Evolutionary conservation across 2,329 filamentous ascomycete genomes (phyloP), one percentile per base, ranked within the genome.

Genomic region (Paracoccidioides brasiliensis): DNA sequence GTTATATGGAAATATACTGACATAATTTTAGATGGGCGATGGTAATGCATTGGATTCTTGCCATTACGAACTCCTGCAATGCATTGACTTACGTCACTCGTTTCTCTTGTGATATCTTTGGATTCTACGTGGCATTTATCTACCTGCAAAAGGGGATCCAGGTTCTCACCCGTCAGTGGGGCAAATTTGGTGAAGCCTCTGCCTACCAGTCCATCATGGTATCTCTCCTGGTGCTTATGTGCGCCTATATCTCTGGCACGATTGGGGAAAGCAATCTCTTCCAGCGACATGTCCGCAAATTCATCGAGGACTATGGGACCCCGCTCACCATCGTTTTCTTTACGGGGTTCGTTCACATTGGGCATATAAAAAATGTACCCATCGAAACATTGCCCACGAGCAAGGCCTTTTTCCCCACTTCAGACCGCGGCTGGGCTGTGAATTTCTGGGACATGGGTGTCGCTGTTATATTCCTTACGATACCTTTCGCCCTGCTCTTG

Each of bases 91-190:
- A 90, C 69, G 89, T 95, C 28, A 95, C 90, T 0, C 80, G 88
- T 12, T 95, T 95, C 67, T 89, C 88, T 30, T 95, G 90, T 72
- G 90, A 95, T 69, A 93, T 91, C 64, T 95, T 95, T 62, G 90
- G 89, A 52, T 94, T 95, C 73, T 95, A 95, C 67, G 89, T 95
- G 50, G 89, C 89, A 56, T 90, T 87, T 66, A 91, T 95, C 69
- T 95, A 95, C 67, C 77, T 95, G 22, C 88, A 95, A 66, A 95
- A 95, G 71, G 89, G 89, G 14, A 85, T 95, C 59, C 88, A 95
- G 70, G 87, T 94, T 12, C 78, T 95, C 22, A 84, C 83, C 45
- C 79, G 85, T 10, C 85, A 94, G 64, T 90, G 86, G 70, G 73
- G 64, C 66, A 76, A 68, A 70, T 75, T 61, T 56, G 78, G 76